Conservation (phyloP, 83 land plant genomes). For the Picea abies region DNA sequence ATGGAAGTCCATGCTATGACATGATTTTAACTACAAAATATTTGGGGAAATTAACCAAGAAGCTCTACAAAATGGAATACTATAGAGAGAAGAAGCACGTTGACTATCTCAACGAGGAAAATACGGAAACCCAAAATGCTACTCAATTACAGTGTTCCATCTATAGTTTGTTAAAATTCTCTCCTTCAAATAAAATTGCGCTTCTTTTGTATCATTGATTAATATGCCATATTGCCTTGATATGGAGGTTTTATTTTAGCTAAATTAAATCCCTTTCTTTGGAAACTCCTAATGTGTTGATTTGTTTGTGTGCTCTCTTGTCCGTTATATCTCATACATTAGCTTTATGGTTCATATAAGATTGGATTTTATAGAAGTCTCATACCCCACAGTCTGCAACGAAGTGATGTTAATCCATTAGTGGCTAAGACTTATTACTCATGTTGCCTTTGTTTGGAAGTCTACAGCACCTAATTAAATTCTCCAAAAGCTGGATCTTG, state of each 20-base stretch:
- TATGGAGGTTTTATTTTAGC: background rate
- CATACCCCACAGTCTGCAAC: background rate
- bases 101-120: background rate
- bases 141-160: slow-evolving; percentile 1
- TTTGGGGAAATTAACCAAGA: slow-evolving; percentile 11
- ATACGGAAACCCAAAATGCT: slow-evolving; percentile 4
- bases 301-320: background rate
- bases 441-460: background rate
- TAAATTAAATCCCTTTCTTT: background rate
- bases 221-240: background rate
- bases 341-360: background rate
- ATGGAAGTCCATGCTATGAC: background rate
- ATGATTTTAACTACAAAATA: background rate
- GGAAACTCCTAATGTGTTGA: background rate
- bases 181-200: slow-evolving; percentile 8
- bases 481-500: background rate
- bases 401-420: background rate
- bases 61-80: slow-evolving; percentile 8
- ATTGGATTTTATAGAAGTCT: background rate
- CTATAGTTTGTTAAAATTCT: slow-evolving; percentile 12
- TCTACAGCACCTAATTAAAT: background rate
- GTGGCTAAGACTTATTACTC: background rate
- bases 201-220: slow-evolving; percentile 9
- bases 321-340: background rate
- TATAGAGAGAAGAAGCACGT: slow-evolving; percentile 4